phyloP scores from a whole-genome alignment of 495 filamentous ascomycete genomes.

The Hypoxylon crocopeplum region DNA sequence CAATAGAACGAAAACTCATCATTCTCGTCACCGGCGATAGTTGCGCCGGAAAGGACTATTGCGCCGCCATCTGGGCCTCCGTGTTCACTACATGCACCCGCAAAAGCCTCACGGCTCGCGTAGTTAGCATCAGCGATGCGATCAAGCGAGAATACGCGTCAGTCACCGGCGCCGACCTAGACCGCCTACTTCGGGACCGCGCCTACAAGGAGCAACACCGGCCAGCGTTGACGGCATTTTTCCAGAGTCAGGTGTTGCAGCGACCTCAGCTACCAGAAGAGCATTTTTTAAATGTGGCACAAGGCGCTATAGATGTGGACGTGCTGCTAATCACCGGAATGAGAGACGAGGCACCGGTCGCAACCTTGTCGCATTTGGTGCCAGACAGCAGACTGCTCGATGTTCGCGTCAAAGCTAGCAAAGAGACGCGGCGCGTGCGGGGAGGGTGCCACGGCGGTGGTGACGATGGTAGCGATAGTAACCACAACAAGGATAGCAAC shows the following conservation, averaged over 20 bases:
- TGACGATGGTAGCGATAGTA: conserved; percentile 24
- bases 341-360: conserved; percentile 68
- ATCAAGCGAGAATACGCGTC: conserved; percentile 66
- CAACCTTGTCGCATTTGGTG: conserved; percentile 61
- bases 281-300: conserved; percentile 61
- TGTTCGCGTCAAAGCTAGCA: conserved; percentile 56
- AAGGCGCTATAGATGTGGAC: conserved; percentile 53
- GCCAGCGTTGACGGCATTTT: conserved; percentile 60
- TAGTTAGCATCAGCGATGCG: conserved; percentile 65
- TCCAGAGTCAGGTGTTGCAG: conserved; percentile 53
- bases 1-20: conserved; percentile 57
- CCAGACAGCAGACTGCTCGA: conserved; percentile 63
- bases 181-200: conserved; percentile 59
- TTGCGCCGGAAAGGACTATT: conserved; percentile 68
- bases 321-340: conserved; percentile 71
- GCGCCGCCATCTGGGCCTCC: conserved; percentile 61
- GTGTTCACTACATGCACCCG: conserved; percentile 43
- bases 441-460: conserved; percentile 40
- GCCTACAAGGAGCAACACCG: conserved; percentile 70
- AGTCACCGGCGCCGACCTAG: conserved; percentile 57
- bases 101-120: conserved; percentile 50
- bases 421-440: conserved; percentile 52
- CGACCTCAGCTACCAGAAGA: conserved; percentile 60
- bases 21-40: conserved; percentile 67
- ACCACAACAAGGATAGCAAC: no score